phyloP scores from a whole-genome alignment of 1,139 yeast species.

The Diutina pseudorugosa region DNA sequence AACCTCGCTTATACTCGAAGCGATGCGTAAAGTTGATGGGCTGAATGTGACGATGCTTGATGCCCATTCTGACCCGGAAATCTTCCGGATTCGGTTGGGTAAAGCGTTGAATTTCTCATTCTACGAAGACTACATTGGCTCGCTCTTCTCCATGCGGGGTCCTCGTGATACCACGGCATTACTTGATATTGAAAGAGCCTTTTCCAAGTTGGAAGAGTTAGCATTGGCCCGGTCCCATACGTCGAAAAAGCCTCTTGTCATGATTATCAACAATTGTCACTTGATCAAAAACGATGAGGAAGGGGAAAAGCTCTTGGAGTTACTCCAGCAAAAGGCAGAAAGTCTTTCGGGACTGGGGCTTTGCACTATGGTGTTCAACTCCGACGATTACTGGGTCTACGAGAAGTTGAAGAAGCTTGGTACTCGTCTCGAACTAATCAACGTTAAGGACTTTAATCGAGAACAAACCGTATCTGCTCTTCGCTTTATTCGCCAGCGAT shows the following conservation, averaged over 20 bases:
- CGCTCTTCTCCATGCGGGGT: conserved; percentile 70
- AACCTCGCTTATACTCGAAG: conserved; percentile 58
- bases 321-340: conserved; percentile 78
- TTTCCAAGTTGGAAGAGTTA: conserved; percentile 61
- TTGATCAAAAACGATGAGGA: conserved; percentile 62
- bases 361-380: conserved; percentile 64
- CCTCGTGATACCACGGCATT: conserved; percentile 80
- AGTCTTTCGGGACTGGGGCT: conserved; percentile 64
- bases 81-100: conserved; percentile 66
- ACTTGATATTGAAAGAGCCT: conserved; percentile 73
- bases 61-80: conserved; percentile 82
- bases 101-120: conserved; percentile 63
- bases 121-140: conserved; percentile 75
- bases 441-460: conserved; percentile 55
- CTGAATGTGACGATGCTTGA: conserved; percentile 60
- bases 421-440: conserved; percentile 62
- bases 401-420: conserved; percentile 65
- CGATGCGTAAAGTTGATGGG: conserved; percentile 56
- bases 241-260: conserved; percentile 42
- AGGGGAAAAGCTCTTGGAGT: conserved; percentile 59
- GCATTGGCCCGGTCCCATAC: conserved; percentile 38
- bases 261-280: conserved; percentile 67
- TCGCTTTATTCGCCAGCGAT: conserved; percentile 36
- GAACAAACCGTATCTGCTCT: conserved; percentile 46
- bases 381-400: conserved; percentile 83